phyloP scores from a whole-genome alignment of 2,329 filamentous ascomycete genomes.

The Aspergillus novofumigatus region DNA sequence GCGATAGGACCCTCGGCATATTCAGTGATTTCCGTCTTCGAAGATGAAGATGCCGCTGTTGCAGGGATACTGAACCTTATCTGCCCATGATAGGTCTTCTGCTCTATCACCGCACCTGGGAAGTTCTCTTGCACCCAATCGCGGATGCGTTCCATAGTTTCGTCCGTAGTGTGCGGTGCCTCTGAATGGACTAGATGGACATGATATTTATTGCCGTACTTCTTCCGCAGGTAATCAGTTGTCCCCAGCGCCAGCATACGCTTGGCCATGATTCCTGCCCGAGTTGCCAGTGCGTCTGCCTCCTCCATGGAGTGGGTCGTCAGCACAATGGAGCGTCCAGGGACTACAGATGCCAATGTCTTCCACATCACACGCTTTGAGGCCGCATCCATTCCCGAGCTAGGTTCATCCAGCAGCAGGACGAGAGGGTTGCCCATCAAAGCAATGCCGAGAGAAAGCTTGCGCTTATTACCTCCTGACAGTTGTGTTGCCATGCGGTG shows the following conservation, averaged over 20 bases:
- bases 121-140: slow-evolving; percentile 62
- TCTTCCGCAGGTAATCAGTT: slow-evolving; percentile 64
- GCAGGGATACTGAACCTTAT: slow-evolving; percentile 74
- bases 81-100: slow-evolving; percentile 77
- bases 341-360: slow-evolving; percentile 68
- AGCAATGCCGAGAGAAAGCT: slow-evolving; percentile 81
- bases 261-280: slow-evolving; percentile 80
- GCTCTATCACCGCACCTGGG: slow-evolving; percentile 63
- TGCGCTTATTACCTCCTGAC: slow-evolving; percentile 90
- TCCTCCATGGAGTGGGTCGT: slow-evolving; percentile 97
- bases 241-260: slow-evolving; percentile 82
- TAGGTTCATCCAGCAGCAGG: slow-evolving; percentile 83
- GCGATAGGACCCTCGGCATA: not conserved
- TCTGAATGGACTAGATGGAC: slow-evolving; percentile 74
- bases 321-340: slow-evolving; percentile 75
- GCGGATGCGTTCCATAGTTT: slow-evolving; percentile 64
- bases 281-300: slow-evolving; percentile 77
- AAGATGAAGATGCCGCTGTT: not conserved
- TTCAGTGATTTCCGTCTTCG: not conserved
- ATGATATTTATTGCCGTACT: slow-evolving; percentile 74
- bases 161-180: slow-evolving; percentile 67
- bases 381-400: slow-evolving; percentile 82
- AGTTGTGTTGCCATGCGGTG: slow-evolving; percentile 73
- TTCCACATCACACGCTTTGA: slow-evolving; percentile 93
- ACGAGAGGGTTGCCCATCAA: slow-evolving; percentile 89